Evolutionary conservation across 495 filamentous ascomycete species (phyloP), one percentile per base, ranked within the genome.

Genomic region (Penicillium antarcticum): DNA sequence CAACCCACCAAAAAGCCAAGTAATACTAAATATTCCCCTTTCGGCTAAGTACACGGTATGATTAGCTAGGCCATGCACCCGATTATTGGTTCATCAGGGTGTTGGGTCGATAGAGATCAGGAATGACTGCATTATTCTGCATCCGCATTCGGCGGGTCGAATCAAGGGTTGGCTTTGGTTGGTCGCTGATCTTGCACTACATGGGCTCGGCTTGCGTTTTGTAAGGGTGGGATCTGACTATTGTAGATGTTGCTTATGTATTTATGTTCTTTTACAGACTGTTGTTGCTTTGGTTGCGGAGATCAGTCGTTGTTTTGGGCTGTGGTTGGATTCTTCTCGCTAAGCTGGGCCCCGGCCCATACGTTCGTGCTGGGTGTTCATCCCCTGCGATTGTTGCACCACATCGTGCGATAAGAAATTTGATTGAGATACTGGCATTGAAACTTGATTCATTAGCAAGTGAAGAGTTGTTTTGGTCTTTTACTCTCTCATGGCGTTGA

Each of bases 281-380:
- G 5, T 16, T 21, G 8, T 7, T 12, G 18, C 34, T 8, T 18
- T 32, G 3, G 10, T 11, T 48, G 12, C 42, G 23, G 43, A 56
- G 56, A 62, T 62, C 55, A 53, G 19, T 32, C 23, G 45, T 40
- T 18, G 40, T 47, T 47, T 11, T 10, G 45, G 11, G n/a, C 5
- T 23, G 21, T 23, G 21, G 33, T 17, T 12, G 42, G 48, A 17
- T 34, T 26, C 11, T 18, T 45, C 48, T 57, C 53, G 45, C 57
- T 59, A 52, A 56, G 14, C 41, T 34, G 14, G 26, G 48, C 23
- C 23, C 45, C 36, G 36, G 51, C 46, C 52, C 56, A 51, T 53
- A 57, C 50, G 51, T 21, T 29, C 3, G 37, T 12, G 8, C 38
- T 18, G 17, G 29, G 24, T 39, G n/a, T 49, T n/a, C 26, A 42